Evolutionary conservation across 1,139 yeast species (phyloP).

Genomic region (Debaryomyces udenii): DNA sequence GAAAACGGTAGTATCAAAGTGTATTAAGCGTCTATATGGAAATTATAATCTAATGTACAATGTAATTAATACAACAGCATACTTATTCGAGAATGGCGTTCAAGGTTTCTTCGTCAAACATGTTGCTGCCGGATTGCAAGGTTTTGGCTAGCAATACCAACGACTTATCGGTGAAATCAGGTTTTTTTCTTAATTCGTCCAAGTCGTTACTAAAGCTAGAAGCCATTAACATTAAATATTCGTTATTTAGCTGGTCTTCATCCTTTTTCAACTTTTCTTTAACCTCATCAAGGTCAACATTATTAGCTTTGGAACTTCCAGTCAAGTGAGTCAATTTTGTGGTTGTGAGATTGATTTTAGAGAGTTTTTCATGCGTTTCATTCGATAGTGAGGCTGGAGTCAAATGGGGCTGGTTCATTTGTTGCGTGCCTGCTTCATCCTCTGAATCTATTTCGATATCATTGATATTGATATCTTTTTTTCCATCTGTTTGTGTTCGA

Average conservation of each 20-base stretch:
- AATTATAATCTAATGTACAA: slow-evolving; percentile 5
- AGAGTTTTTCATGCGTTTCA: slow-evolving; percentile 27
- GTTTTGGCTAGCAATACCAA: slow-evolving; percentile 65
- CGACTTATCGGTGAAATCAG: slow-evolving; percentile 63
- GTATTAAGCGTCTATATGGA: neutral
- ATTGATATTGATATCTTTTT: slow-evolving; percentile 34
- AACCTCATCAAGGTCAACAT: slow-evolving; percentile 26
- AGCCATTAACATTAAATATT: slow-evolving; percentile 61
- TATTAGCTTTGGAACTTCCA: slow-evolving; percentile 14
- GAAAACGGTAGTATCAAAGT: too few species aligned
- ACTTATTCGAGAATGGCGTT: slow-evolving; percentile 32
- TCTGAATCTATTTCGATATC: slow-evolving; percentile 44
- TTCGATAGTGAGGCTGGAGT: slow-evolving; percentile 24
- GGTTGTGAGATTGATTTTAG: slow-evolving; percentile 30
- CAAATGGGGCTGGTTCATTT: slow-evolving; percentile 3
- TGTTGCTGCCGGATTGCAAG: slow-evolving; percentile 64
- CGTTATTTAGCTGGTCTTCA: slow-evolving; percentile 48
- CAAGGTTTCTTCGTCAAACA: slow-evolving; percentile 66
- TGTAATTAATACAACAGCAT: neutral
- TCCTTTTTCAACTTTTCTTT: slow-evolving; percentile 29
- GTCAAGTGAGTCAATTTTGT: slow-evolving; percentile 7
- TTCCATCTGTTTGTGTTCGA: slow-evolving; percentile 5
- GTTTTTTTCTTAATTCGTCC: slow-evolving; percentile 62
- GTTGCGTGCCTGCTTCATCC: slow-evolving; percentile 27
- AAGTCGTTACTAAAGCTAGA: slow-evolving; percentile 63